Conservation (phyloP, 352 stramenopile species). For the Sclerospora graminicola region DNA sequence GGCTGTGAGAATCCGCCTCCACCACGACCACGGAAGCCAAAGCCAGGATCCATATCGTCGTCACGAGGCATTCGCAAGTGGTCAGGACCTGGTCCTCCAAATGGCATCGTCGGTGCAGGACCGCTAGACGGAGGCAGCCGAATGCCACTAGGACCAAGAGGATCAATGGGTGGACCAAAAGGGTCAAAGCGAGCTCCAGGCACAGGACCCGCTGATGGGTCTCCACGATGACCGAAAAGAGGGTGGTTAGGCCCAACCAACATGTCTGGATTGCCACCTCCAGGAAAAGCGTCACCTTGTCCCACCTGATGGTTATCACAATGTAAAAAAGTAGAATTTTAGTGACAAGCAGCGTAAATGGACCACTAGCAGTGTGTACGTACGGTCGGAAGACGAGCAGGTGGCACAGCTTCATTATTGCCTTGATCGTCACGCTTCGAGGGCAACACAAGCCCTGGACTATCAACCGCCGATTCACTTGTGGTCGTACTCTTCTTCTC, state of each 20-base stretch:
- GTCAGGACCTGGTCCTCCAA: slow-evolving; percentile 67
- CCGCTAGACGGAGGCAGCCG: slow-evolving; percentile 22
- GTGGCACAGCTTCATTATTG: slow-evolving; percentile 8
- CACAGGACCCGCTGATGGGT: slow-evolving; percentile 47
- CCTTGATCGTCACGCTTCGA: slow-evolving; percentile 8
- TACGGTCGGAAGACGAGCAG: slow-evolving; percentile 31
- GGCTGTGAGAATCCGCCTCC: slow-evolving; percentile 32
- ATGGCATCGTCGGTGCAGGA: slow-evolving; percentile 48
- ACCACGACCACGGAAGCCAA: slow-evolving; percentile 20
- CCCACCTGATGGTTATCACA: slow-evolving; percentile 27
- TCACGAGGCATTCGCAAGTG: slow-evolving; percentile 73
- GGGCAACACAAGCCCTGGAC: slow-evolving; percentile 5
- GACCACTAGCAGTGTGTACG: background rate
- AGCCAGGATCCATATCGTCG: slow-evolving; percentile 42
- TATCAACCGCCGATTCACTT: background rate
- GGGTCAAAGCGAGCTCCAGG: slow-evolving; percentile 76
- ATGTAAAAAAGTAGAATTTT: background rate
- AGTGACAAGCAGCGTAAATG: too few species aligned
- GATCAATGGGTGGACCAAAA: slow-evolving; percentile 55
- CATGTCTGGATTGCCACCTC: slow-evolving; percentile 46
- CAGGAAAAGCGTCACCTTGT: slow-evolving; percentile 51
- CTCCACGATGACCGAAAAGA: slow-evolving; percentile 50
- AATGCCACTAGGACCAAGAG: slow-evolving; percentile 35
- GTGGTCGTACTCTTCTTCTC: slow-evolving; percentile 23
- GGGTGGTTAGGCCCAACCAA: slow-evolving; percentile 66